A percentile compares a stretch with the other conserved stretches of the same genome.
Evolutionary conservation across 495 filamentous ascomycete species (phyloP).

Genomic region (Saxophila tyrrhenica): DNA sequence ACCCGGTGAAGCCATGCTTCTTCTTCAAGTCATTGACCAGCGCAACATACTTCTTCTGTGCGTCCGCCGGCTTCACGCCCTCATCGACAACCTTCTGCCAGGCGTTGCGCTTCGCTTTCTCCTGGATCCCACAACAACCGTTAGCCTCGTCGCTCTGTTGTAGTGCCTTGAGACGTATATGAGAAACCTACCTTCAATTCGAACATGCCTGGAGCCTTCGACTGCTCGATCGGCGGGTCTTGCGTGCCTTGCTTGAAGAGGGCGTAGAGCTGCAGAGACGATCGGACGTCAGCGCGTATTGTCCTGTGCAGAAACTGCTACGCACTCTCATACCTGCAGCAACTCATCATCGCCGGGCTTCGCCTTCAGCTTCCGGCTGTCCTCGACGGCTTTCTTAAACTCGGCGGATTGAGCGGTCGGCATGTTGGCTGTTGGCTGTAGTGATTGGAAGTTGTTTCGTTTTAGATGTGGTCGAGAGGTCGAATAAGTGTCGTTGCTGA

Average conservation of each 20-base stretch:
- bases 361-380: conserved; percentile 49
- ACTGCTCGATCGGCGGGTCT: conserved; percentile 33
- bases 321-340: conserved; percentile 39
- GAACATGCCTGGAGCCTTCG: conserved; percentile 39
- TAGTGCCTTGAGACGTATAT: neutral
- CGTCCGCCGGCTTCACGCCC: conserved; percentile 45
- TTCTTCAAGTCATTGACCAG: conserved; percentile 57
- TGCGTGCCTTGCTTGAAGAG: conserved; percentile 47
- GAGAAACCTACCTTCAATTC: conserved; percentile 39
- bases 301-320: conserved; percentile 1
- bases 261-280: conserved; percentile 40
- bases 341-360: conserved; percentile 43
- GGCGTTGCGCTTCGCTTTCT: conserved; percentile 64
- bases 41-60: conserved; percentile 66
- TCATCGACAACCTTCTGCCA: conserved; percentile 57
- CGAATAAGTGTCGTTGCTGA: too few species aligned
- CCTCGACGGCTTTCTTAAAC: conserved; percentile 51
- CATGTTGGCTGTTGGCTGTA: conserved; percentile 7
- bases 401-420: conserved; percentile 32
- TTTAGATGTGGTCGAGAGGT: too few species aligned
- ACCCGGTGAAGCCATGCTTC: conserved; percentile 40
- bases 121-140: conserved; percentile 33
- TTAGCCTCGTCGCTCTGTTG: neutral
- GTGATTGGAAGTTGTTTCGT: neutral
- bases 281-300: neutral